A percentile compares a stretch with the other conserved stretches of the same genome.
Evolutionary conservation across 345 rosid species (phyloP).

Genomic region (Eucalyptus microcorys): DNA sequence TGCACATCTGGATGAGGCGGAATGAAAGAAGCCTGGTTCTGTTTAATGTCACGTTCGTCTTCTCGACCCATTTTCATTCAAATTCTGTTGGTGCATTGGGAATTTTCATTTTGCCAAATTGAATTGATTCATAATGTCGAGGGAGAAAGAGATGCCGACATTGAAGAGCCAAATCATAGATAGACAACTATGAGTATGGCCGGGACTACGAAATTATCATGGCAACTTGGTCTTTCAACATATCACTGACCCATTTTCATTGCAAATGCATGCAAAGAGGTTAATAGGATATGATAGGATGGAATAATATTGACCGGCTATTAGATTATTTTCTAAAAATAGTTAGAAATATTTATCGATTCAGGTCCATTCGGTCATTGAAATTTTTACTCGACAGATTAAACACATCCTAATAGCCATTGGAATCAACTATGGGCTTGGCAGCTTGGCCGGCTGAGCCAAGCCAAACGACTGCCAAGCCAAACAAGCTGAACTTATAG

Average conservation of each 20-base stretch:
- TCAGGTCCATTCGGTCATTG: background rate
- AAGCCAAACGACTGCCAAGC: background rate
- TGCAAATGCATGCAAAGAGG: background rate
- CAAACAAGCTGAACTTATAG: background rate
- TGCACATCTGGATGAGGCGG: conserved; percentile 43
- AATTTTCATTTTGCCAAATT: background rate
- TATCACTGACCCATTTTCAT: background rate
- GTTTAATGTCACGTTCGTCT: background rate
- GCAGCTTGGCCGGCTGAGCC: background rate
- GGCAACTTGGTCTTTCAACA: background rate
- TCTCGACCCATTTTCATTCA: background rate
- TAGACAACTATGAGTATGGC: background rate
- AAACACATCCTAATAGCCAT: background rate
- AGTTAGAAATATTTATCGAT: background rate
- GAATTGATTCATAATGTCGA: background rate
- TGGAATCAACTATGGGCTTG: background rate
- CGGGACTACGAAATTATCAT: background rate
- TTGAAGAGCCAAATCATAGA: background rate
- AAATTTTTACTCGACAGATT: background rate
- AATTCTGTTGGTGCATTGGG: background rate
- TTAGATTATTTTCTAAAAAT: background rate
- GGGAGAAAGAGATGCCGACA: background rate
- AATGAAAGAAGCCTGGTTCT: conserved; percentile 1
- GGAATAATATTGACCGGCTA: background rate
- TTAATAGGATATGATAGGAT: background rate